Conservation (phyloP, 2,329 filamentous ascomycete genomes). For the Trichoderma sp. region DNA sequence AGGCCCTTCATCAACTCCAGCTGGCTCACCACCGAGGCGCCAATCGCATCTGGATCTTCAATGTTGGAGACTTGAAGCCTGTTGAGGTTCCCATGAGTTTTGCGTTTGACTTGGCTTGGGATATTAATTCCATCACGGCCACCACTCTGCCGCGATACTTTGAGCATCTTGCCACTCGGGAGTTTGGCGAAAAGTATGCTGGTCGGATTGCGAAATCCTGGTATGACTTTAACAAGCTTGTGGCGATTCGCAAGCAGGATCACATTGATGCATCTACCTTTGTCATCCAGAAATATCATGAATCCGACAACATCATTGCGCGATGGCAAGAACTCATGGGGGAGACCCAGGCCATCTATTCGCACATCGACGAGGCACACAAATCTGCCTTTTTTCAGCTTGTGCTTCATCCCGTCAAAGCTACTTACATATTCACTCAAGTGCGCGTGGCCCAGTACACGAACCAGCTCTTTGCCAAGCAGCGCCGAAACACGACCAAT, state of each 20-base stretch:
- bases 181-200: constrained; percentile 47
- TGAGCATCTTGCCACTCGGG: constrained; percentile 44
- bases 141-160: constrained; percentile 42
- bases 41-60: constrained; percentile 58
- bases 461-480: constrained; percentile 53
- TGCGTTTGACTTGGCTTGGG: constrained; percentile 55
- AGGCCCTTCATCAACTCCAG: constrained; percentile 51
- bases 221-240: constrained; percentile 48
- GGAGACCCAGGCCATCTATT: constrained; percentile 44
- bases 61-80: constrained; percentile 60
- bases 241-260: constrained; percentile 57
- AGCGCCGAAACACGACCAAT: constrained; percentile 57
- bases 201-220: constrained; percentile 47
- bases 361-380: constrained; percentile 39
- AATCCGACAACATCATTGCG: constrained; percentile 52
- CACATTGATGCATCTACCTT: constrained; percentile 55
- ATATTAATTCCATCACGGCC: constrained; percentile 45
- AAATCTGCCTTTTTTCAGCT: constrained; percentile 58
- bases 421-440: constrained; percentile 52
- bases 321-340: constrained; percentile 50
- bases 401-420: constrained; percentile 57
- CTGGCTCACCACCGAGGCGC: constrained; percentile 48
- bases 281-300: constrained; percentile 57
- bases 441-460: constrained; percentile 44
- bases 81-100: constrained; percentile 54